phyloP scores from a whole-genome alignment of 768 basidiomycete species.

The Tubosaeta brunneosetosa region DNA sequence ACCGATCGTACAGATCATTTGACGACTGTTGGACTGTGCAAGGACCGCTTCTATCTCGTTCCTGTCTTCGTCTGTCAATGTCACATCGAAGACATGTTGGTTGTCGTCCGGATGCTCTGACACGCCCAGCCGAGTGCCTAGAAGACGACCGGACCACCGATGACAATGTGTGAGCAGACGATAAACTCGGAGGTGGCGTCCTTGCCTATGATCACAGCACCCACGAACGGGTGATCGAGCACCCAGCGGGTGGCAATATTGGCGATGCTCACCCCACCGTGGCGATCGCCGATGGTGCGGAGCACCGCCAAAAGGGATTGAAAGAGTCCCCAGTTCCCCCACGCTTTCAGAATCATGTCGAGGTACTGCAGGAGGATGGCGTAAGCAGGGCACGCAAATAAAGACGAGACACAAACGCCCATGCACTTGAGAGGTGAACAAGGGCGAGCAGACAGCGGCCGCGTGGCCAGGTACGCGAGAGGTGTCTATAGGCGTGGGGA shows the following conservation, averaged over 20 bases:
- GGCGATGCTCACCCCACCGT: conserved; percentile 62
- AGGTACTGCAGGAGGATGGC: conserved; percentile 53
- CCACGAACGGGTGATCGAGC: conserved; percentile 70
- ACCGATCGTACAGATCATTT: conserved; percentile 63
- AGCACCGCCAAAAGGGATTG: conserved; percentile 59
- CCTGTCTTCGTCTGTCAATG: conserved; percentile 52
- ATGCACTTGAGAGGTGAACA: too few relatives aligned
- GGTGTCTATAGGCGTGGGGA: background rate
- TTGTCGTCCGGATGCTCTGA: conserved; percentile 74
- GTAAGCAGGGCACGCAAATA: too few relatives aligned
- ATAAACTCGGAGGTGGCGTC: background rate
- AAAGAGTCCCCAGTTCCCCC: conserved; percentile 77
- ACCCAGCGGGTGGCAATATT: conserved; percentile 83
- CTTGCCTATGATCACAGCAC: conserved; percentile 73
- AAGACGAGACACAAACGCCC: too few relatives aligned
- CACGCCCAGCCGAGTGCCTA: conserved; percentile 70
- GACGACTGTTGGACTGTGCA: conserved; percentile 53
- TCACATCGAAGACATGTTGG: conserved; percentile 54
- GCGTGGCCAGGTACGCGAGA: background rate
- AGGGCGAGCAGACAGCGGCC: background rate
- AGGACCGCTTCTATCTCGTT: conserved; percentile 61
- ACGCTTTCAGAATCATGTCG: conserved; percentile 74
- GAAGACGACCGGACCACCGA: background rate
- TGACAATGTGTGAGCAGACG: background rate
- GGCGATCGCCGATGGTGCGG: conserved; percentile 60